These are phyloP conservation scores for Gossypium australe DNA, from an alignment of 345 rosid genomes.

Conservation along the genomic window DNA sequence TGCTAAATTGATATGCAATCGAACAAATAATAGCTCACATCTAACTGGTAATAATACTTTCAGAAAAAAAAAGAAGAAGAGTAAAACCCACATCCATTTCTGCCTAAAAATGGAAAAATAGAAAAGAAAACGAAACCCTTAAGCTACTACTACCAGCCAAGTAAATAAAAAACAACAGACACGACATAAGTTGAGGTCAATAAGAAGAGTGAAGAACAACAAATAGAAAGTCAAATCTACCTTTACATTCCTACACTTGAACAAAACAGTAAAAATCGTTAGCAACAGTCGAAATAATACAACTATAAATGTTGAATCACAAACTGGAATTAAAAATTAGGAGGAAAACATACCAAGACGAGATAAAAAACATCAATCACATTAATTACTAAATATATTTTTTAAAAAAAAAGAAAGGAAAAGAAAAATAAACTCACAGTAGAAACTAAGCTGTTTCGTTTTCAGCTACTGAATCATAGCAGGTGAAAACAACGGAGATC, in stretches of 20 bases:
- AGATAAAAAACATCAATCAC: neutral
- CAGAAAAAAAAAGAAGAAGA: neutral
- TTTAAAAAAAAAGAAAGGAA: neutral
- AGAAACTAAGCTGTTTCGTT: slow-evolving; percentile 17
- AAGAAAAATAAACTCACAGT: slow-evolving; percentile 27
- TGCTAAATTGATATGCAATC: neutral
- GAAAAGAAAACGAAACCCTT: neutral
- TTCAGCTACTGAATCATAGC: slow-evolving; percentile 28
- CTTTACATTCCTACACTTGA: slow-evolving; percentile 16
- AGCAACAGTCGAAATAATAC: neutral
- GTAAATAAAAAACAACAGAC: slow-evolving; percentile 7
- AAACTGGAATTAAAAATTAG: neutral
- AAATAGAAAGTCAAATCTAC: slow-evolving; percentile 23
- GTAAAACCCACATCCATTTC: slow-evolving; percentile 13
- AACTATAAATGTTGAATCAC: neutral
- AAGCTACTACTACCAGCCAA: neutral
- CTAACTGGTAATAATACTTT: neutral
- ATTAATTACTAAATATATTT: neutral
- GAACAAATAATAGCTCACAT: neutral
- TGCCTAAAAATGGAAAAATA: neutral
- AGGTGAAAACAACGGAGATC: slow-evolving; percentile 47
- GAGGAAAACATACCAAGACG: neutral
- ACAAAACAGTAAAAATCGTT: neutral
- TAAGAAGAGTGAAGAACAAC: neutral
- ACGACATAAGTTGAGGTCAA: neutral